Evolutionary conservation across 345 rosid species (phyloP).

Genomic region (Brassica incana): DNA sequence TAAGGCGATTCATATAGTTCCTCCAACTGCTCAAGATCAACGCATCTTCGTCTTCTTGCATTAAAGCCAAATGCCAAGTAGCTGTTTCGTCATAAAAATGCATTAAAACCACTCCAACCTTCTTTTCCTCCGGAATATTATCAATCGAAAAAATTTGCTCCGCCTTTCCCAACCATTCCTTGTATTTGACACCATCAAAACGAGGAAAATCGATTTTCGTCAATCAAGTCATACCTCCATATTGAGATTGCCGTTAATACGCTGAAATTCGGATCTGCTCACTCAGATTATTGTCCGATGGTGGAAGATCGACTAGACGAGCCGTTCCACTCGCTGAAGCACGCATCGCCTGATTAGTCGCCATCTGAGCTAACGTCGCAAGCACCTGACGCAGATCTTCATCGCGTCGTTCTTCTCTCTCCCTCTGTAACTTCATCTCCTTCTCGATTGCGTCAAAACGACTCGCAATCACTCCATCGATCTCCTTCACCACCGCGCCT

Average conservation of each 20-base stretch:
- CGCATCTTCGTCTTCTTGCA: background rate
- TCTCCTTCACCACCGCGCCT: background rate
- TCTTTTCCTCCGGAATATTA: background rate
- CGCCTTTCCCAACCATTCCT: background rate
- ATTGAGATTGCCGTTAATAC: too few species aligned
- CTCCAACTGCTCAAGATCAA: background rate
- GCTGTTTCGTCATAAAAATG: background rate
- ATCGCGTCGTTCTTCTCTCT: background rate
- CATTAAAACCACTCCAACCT: background rate
- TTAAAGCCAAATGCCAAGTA: background rate
- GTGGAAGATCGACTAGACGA: too few species aligned
- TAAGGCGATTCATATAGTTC: background rate
- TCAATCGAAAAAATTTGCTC: background rate
- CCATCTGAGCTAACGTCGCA: background rate
- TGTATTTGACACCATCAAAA: background rate
- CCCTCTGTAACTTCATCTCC: background rate
- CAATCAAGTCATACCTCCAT: too few species aligned
- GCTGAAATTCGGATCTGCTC: too few species aligned
- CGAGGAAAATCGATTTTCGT: too few species aligned
- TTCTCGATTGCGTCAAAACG: background rate
- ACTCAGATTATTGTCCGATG: too few species aligned
- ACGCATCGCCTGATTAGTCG: too few species aligned
- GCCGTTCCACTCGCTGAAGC: too few species aligned
- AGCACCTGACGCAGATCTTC: background rate
- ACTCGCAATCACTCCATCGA: background rate